Base-by-base conservation (phyloP, 768 basidiomycete species). In the Tephrocybe sp. region DNA sequence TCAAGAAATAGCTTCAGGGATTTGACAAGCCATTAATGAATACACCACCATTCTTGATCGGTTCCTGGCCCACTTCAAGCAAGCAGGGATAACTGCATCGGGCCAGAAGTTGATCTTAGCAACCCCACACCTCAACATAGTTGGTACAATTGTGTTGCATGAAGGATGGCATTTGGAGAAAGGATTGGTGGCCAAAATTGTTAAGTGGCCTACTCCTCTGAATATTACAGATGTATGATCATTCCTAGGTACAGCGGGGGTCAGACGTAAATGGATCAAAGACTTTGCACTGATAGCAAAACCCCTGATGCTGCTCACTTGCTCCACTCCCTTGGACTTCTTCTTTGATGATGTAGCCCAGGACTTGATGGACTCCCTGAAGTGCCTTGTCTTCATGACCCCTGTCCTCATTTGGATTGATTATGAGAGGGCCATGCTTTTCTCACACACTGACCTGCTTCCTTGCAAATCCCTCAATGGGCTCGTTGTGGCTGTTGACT, bases 361-460 rank as follows among this genome's bases (percentile, higher is more conserved):
- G 4, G 51, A 58, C n/a, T 68, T 71, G 0, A 56, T 68, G 38
- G 51, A 68, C 0, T 26, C 25, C 1, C 50, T 73, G 0, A 72
- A 73, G 46, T 28, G 48, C 0, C 25, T 41, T 0, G 53, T 70
- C 0, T 14, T 59, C 0, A 11, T 25, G 0, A 62, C 67, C 0
- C 72, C 72, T 0, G 66, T 68, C 0, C n/a, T n/a, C n/a, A 51
- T 63, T 2, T 54, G 58, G 3, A 61, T 75, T 14, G 64, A 76
- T 50, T 76, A 75, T 38, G 23, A 45, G 0, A 44, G 38, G 0
- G 54, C 52, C 5, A 43, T 36, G 3, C 20, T 36, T 2, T 25
- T 17, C 37, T 26, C 39, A 2, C 47, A 3, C 18, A 50, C 61
- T 10, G 33, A 38, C 11, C 53, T 14, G 1, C 15, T 2, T 7